Conservation (phyloP, 2,329 filamentous ascomycete genomes). For the Pestalotiopsis sp. region DNA sequence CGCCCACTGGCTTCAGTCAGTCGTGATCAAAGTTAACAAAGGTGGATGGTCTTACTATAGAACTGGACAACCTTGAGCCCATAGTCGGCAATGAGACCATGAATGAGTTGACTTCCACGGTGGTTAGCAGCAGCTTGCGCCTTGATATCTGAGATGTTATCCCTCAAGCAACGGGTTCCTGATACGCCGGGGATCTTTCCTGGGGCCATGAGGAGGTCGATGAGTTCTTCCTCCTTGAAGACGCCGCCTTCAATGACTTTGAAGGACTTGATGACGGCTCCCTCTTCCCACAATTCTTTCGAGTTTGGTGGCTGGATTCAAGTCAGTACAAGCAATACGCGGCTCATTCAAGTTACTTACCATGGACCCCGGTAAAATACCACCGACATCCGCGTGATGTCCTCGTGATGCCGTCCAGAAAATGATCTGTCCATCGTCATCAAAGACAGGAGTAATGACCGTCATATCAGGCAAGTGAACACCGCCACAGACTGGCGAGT, state of each 20-base stretch:
- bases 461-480: conserved; percentile 43
- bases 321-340: background rate
- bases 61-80: conserved; percentile 72
- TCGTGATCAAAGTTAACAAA: no score
- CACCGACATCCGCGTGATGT: conserved; percentile 78
- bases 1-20: conserved; percentile 58
- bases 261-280: conserved; percentile 65
- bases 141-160: conserved; percentile 86
- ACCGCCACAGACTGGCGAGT: conserved; percentile 31
- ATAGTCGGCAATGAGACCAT: conserved; percentile 72
- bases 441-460: conserved; percentile 38
- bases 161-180: conserved; percentile 76
- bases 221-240: conserved; percentile 79
- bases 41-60: conserved; percentile 27
- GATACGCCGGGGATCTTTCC: conserved; percentile 75
- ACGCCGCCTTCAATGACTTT: conserved; percentile 76
- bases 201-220: conserved; percentile 72
- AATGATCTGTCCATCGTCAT: conserved; percentile 22
- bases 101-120: conserved; percentile 78
- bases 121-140: conserved; percentile 87
- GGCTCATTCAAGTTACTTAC: conserved; percentile 47
- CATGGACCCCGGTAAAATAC: conserved; percentile 48
- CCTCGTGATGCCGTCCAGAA: conserved; percentile 67
- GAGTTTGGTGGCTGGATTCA: conserved; percentile 73
- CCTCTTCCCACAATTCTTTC: conserved; percentile 65